Percentiles rank a stretch among this genome's conserved stretches.
Conservation (phyloP, 2,329 filamentous ascomycete genomes). For the Fusarium aywerte region DNA sequence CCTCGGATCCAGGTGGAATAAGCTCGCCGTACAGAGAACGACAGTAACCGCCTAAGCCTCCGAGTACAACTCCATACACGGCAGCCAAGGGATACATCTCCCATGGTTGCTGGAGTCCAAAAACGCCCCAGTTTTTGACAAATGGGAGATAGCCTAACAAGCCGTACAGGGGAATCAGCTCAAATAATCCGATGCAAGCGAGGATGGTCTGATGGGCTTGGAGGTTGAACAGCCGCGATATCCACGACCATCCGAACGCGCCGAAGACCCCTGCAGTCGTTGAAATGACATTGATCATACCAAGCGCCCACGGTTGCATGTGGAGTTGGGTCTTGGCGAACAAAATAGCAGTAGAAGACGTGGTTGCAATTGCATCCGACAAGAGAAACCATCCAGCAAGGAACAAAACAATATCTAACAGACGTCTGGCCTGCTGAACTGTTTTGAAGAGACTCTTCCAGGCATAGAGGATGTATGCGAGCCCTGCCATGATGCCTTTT, state of each 20-base stretch:
- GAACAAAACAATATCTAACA: slow-evolving; percentile 81
- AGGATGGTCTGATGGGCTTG: slow-evolving; percentile 88
- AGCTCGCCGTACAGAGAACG: slow-evolving; percentile 92
- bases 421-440: slow-evolving; percentile 75
- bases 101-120: slow-evolving; percentile 92
- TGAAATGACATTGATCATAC: slow-evolving; percentile 92
- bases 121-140: slow-evolving; percentile 76
- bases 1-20: slow-evolving; percentile 93
- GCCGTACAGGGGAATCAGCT: slow-evolving; percentile 92
- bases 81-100: slow-evolving; percentile 95
- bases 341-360: slow-evolving; percentile 91
- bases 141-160: slow-evolving; percentile 87
- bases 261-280: slow-evolving; percentile 86
- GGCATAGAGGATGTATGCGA: slow-evolving; percentile 80
- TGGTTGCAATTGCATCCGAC: slow-evolving; percentile 93
- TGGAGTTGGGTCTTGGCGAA: slow-evolving; percentile 94
- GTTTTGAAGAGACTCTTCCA: slow-evolving; percentile 91
- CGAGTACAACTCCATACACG: slow-evolving; percentile 92
- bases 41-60: slow-evolving; percentile 92
- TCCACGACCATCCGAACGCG: slow-evolving; percentile 87
- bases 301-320: slow-evolving; percentile 89
- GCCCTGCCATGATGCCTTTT: slow-evolving; percentile 58
- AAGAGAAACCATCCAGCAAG: slow-evolving; percentile 93
- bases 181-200: slow-evolving; percentile 89
- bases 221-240: slow-evolving; percentile 76